These are phyloP conservation scores for Triangularia verruculosa DNA, from an alignment of 2,329 filamentous ascomycete species.

Conservation along the genomic window DNA sequence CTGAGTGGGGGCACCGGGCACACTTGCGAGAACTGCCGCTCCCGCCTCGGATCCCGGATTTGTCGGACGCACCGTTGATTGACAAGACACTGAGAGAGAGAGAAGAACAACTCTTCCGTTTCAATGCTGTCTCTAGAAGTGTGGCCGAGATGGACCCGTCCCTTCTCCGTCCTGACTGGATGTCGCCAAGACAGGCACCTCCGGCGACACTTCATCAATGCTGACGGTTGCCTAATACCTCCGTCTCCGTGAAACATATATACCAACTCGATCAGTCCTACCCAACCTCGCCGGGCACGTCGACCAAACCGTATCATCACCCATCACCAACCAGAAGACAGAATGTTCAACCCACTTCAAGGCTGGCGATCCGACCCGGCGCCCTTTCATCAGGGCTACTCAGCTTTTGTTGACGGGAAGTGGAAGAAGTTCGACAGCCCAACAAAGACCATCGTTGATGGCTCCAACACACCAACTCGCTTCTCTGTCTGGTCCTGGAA, in stretches of 20 bases:
- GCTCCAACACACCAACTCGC: neutral
- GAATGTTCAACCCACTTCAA: neutral
- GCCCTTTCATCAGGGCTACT: constrained; percentile 21
- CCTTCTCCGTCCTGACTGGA: neutral
- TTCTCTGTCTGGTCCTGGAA: constrained; percentile 36
- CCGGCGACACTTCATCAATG: neutral
- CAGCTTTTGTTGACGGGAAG: constrained; percentile 18
- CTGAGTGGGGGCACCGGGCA: neutral
- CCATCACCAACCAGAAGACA: too few species aligned
- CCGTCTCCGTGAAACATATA: neutral
- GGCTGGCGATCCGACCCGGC: neutral
- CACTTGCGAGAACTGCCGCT: neutral
- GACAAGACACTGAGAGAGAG: neutral
- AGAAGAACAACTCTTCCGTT: too few species aligned
- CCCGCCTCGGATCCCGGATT: neutral
- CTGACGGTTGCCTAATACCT: neutral
- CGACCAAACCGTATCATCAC: neutral
- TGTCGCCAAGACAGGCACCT: neutral
- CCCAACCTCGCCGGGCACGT: neutral
- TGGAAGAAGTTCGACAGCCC: constrained; percentile 6
- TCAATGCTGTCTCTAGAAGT: neutral
- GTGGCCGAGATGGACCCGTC: neutral
- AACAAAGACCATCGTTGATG: constrained; percentile 10
- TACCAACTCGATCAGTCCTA: neutral
- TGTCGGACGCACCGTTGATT: neutral